phyloP scores from a whole-genome alignment of 441 rosid genomes.

The Bruguiera hainesii region DNA sequence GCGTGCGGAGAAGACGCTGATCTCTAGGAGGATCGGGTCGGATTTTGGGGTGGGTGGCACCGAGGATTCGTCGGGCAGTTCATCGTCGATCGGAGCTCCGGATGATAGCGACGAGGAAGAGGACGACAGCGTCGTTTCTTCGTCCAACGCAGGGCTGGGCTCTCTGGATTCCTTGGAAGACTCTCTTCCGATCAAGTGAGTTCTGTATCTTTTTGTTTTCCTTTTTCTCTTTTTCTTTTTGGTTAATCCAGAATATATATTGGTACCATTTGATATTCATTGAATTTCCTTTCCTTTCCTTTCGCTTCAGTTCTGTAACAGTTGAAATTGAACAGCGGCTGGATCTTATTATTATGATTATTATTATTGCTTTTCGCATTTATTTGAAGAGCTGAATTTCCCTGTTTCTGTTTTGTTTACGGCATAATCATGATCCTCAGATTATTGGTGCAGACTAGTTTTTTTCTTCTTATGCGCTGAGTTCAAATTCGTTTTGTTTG shows the following conservation, averaged over 20 bases:
- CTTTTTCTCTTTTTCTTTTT: neutral
- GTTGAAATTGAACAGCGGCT: neutral
- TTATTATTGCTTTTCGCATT: neutral
- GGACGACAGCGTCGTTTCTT: conserved; percentile 34
- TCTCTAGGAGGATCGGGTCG: conserved; percentile 14
- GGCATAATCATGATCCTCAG: no score
- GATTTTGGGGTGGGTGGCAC: conserved; percentile 18
- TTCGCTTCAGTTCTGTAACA: no score
- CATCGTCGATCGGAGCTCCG: conserved; percentile 68
- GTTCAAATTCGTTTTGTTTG: no score
- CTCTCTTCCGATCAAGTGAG: conserved; percentile 71
- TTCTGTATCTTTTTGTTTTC: neutral
- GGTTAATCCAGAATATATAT: no score
- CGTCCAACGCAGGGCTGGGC: conserved; percentile 23
- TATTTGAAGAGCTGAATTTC: neutral
- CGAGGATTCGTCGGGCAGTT: conserved; percentile 42
- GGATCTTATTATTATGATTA: neutral
- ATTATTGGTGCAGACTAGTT: no score
- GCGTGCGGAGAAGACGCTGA: neutral
- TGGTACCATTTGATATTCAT: no score
- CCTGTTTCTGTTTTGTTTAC: no score
- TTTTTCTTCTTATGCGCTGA: no score
- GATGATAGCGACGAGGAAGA: conserved; percentile 49
- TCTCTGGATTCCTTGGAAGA: conserved; percentile 56
- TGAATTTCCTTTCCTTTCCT: no score